phyloP scores from a whole-genome alignment of 73 alveolate genomes.

The Blepharisma stoltei region DNA sequence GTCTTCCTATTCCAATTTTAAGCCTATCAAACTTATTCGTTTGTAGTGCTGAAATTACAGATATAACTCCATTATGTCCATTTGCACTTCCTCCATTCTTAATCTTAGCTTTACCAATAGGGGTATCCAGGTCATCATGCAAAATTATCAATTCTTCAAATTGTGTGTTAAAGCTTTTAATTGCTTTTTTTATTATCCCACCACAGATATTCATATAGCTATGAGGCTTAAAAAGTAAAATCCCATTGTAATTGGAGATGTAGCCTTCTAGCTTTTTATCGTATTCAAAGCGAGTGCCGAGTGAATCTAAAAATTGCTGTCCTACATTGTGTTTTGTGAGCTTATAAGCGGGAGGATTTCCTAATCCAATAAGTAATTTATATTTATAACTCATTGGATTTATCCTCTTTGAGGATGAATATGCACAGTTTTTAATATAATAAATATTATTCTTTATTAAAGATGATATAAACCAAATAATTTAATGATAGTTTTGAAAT shows the following conservation, averaged over 20 bases:
- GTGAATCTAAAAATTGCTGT: neutral
- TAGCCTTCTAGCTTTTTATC: neutral
- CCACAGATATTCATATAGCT: conserved; percentile 19
- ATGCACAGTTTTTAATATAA: no score
- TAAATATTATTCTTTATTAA: no score
- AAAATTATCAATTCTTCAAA: neutral
- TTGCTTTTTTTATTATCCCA: neutral
- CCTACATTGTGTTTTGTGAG: conserved; percentile 21
- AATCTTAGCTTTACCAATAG: conserved; percentile 8
- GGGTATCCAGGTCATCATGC: conserved; percentile 3
- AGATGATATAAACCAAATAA: no score
- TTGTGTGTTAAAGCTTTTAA: neutral
- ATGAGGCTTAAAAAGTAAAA: neutral
- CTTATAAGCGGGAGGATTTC: neutral
- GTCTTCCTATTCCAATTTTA: conserved; percentile 3
- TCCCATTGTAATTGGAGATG: neutral
- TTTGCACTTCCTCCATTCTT: conserved; percentile 16
- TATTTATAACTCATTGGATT: neutral
- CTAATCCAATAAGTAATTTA: conserved; percentile 8
- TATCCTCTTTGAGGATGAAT: neutral
- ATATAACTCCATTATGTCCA: conserved; percentile 20
- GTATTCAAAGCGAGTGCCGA: neutral
- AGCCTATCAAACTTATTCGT: neutral
- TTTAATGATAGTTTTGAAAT: no score
- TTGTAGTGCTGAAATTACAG: neutral